These are phyloP conservation scores for Fusarium austroafricanum DNA, from an alignment of 2,329 filamentous ascomycete species.

Conservation along the genomic window DNA sequence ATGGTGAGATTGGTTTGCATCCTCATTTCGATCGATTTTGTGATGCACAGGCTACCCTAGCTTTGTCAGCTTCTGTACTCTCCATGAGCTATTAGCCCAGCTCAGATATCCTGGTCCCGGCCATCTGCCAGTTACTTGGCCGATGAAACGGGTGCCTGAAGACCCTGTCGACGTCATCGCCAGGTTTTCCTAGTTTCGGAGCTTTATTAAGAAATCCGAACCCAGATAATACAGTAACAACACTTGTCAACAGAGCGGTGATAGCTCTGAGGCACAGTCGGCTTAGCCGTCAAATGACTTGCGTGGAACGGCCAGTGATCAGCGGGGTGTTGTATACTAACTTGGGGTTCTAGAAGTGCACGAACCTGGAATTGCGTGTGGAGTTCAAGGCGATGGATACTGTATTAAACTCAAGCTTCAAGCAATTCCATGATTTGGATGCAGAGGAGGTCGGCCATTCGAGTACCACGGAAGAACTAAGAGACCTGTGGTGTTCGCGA, in stretches of 20 bases:
- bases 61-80: not conserved
- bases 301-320: conserved; percentile 37
- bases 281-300: conserved; percentile 39
- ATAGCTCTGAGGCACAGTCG: conserved; percentile 41
- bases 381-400: not conserved
- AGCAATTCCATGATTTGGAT: not conserved
- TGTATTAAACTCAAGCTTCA: not conserved
- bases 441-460: not conserved
- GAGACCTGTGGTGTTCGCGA: not conserved
- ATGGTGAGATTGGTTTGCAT: conserved; percentile 16
- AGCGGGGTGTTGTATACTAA: conserved; percentile 27
- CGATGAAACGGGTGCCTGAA: conserved; percentile 22
- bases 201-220: conserved; percentile 20
- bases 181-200: conserved; percentile 9
- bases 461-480: not conserved
- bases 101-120: not conserved
- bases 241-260: conserved; percentile 3
- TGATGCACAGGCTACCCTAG: not conserved
- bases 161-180: conserved; percentile 23
- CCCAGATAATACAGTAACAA: conserved; percentile 14
- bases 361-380: not conserved
- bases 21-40: conserved; percentile 2
- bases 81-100: not conserved
- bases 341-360: conserved; percentile 11
- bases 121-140: conserved; percentile 17